Base-by-base conservation (phyloP, 2,329 filamentous ascomycete species). In the Fusarium sp. region DNA sequence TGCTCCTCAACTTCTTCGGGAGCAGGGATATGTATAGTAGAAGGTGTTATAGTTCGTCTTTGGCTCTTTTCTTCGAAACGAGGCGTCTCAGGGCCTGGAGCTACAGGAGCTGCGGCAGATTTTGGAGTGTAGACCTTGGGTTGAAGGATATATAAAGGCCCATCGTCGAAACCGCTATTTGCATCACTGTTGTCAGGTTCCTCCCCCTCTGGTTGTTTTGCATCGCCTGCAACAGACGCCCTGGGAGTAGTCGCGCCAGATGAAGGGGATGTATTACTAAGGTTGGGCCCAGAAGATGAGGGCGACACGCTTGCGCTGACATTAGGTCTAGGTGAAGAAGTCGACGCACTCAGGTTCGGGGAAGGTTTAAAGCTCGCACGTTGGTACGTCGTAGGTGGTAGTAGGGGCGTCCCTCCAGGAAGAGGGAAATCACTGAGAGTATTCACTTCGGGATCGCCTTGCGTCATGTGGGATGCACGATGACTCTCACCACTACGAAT, bases 81-180 rank as follows among this genome's bases (percentile, higher is more conserved):
- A 35, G 60, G 51, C 18, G 68, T 41, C n/a, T 62, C 61, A 14
- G 75, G 65, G 22, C 81, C 79, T 36, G 79, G 78, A 5, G 85
- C 55, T 54, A 82, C 82, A 6, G 87, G 86, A 10, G 87, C 87
- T 2, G 86, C 85, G 28, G 85, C 75, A 6, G 87, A 86, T 56
- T 85, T 82, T 0, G 89, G 89, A 1, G 87, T 89, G 72, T 90
- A 90, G 1, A 87, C 89, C 38, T 85, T 83, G 18, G 89, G 89
- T 70, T 90, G 88, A 9, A 91, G 81, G 28, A 90, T 82, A 65
- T 85, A 90, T 3, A 90, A 75, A 0, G 83, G 79, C 15, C 82
- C 82, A 42, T 87, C 82, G 12, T 74, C 61, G 31, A 77, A 48
- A 5, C 59, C 64, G 13, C 64, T 31, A 26, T 70, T 45, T 20